phyloP scores from a whole-genome alignment of 1,139 yeast genomes.

The Yamadazyma diospyri region DNA sequence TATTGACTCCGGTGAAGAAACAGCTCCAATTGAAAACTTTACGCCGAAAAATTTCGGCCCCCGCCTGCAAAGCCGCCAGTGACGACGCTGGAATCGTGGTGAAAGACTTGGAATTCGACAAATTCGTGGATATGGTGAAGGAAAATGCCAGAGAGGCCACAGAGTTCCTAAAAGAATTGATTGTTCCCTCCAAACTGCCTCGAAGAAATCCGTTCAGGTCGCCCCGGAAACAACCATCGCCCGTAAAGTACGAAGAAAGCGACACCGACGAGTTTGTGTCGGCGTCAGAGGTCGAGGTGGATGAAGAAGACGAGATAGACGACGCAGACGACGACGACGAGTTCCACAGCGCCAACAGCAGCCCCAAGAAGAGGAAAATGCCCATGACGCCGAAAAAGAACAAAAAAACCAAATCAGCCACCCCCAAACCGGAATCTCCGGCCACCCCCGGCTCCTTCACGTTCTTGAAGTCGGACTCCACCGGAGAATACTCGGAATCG shows the following conservation, averaged over 20 bases:
- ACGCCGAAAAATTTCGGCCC: slow-evolving; percentile 3
- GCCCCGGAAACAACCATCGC: not conserved
- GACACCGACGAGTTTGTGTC: slow-evolving; percentile 2
- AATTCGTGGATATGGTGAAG: slow-evolving; percentile 1
- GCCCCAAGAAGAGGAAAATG: slow-evolving; percentile 3
- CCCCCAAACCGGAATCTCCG: not conserved
- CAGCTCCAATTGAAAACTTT: slow-evolving; percentile 25
- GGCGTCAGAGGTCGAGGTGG: slow-evolving; percentile 4
- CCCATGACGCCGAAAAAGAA: slow-evolving; percentile 1
- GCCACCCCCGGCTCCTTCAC: not conserved
- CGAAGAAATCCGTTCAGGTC: slow-evolving; percentile 1
- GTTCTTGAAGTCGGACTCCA: slow-evolving; percentile 1
- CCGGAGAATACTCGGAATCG: slow-evolving; percentile 5
- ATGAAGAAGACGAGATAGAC: slow-evolving; percentile 3
- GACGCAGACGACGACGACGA: slow-evolving; percentile 11
- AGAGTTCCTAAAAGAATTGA: slow-evolving; percentile 3
- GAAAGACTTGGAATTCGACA: slow-evolving; percentile 2
- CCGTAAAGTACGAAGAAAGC: not conserved
- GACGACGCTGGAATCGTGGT: slow-evolving; percentile 30
- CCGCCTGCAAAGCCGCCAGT: slow-evolving; percentile 34
- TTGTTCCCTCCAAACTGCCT: slow-evolving; percentile 1
- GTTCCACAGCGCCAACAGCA: slow-evolving; percentile 5
- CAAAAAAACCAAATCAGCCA: not conserved
- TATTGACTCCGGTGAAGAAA: slow-evolving; percentile 37
- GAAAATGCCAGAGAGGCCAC: not conserved